Percentiles rank a stretch among this genome's conserved stretches.
phyloP scores from a whole-genome alignment of 75 land plant genomes.

The Cupressus sempervirens region DNA sequence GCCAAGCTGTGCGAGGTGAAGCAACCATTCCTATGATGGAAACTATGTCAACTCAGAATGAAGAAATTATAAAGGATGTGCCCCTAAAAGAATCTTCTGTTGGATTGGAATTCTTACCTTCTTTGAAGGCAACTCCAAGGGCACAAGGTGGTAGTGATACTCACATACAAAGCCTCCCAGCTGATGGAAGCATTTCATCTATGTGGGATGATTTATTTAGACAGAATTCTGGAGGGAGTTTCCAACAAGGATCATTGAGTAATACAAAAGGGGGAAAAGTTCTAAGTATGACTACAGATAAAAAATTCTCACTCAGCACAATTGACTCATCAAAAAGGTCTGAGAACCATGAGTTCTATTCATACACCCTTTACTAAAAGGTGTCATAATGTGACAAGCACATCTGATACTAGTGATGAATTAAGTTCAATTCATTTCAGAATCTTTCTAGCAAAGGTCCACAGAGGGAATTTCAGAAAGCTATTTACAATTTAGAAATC shows the following conservation, averaged over 20 bases:
- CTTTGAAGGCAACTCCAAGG: not conserved
- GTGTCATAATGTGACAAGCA: not conserved
- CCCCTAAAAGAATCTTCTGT: not conserved
- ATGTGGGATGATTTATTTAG: not conserved
- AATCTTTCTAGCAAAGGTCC: slow-evolving; percentile 7
- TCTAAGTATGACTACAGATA: not conserved
- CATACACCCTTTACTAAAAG: not conserved
- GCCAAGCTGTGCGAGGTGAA: not conserved
- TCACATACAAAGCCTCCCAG: slow-evolving; percentile 1
- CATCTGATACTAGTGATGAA: slow-evolving; percentile 11
- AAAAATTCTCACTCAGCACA: not conserved
- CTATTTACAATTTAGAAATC: not conserved
- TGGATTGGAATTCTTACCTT: not conserved
- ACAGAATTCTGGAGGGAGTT: not conserved
- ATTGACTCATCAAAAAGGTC: not conserved
- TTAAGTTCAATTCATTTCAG: slow-evolving; percentile 10
- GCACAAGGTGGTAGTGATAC: not conserved
- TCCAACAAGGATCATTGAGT: not conserved
- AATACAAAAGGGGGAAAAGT: not conserved
- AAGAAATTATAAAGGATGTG: slow-evolving; percentile 5
- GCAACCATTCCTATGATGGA: not conserved
- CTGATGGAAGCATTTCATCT: too few species aligned
- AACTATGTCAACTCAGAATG: not conserved
- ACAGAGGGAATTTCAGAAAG: not conserved
- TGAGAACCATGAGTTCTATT: slow-evolving; percentile 1